phyloP scores from a whole-genome alignment of 257 asterid genomes.

The Lycium ferocissimum region DNA sequence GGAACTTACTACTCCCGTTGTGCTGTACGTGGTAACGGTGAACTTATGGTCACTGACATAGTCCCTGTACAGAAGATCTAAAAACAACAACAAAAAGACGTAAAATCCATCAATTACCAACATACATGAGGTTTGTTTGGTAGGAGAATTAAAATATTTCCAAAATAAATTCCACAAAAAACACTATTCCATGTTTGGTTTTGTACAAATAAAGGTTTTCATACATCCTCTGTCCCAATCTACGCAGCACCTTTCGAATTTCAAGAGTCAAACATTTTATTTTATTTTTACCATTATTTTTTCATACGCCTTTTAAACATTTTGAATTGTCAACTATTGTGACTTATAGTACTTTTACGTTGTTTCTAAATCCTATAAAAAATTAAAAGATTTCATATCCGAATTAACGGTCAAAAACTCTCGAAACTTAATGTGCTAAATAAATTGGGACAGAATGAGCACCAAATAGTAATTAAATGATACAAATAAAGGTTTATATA shows the following conservation, averaged over 20 bases:
- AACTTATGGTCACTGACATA: constrained; percentile 38
- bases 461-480: too few relatives aligned
- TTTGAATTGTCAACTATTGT: too few relatives aligned
- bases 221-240: not conserved
- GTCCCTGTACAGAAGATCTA: constrained; percentile 40
- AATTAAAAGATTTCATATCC: not conserved
- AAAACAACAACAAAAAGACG: not conserved
- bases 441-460: not conserved
- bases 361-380: not conserved
- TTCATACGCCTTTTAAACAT: too few relatives aligned
- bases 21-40: constrained; percentile 35
- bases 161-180: not conserved
- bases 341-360: too few relatives aligned
- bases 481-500: too few relatives aligned
- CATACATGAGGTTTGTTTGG: not conserved
- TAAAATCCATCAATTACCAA: not conserved
- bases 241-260: not conserved
- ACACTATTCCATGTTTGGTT: not conserved
- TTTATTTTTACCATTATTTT: too few relatives aligned
- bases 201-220: not conserved
- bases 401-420: not conserved
- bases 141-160: too few relatives aligned
- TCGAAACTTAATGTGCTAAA: not conserved
- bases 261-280: not conserved
- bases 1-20: constrained; percentile 35